Conservation (phyloP, 805 yeast genomes). For the Candida rishiriensis region DNA sequence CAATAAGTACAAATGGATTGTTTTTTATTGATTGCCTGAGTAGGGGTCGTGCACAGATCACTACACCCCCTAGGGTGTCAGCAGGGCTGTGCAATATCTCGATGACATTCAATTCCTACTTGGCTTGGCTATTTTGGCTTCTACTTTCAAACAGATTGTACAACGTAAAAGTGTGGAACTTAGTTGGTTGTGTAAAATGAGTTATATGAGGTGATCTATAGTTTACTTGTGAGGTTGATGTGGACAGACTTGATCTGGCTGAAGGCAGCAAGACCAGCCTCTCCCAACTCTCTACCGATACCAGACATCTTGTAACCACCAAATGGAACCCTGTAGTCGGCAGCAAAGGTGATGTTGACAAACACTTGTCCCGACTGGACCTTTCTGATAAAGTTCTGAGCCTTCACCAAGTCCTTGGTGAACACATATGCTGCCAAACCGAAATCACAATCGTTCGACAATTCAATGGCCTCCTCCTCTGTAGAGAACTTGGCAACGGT, state of each 20-base stretch:
- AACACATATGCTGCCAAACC: constrained; percentile 93
- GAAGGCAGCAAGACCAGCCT: constrained; percentile 80
- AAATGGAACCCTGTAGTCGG: constrained; percentile 84
- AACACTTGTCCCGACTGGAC: constrained; percentile 87
- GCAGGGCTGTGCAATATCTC: too few species aligned
- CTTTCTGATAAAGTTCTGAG: constrained; percentile 68
- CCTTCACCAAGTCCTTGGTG: constrained; percentile 69
- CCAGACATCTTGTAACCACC: constrained; percentile 93
- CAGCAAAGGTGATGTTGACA: constrained; percentile 87
- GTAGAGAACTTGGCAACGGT: constrained; percentile 76
- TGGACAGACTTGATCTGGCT: constrained; percentile 85
- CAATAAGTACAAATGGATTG: too few species aligned
- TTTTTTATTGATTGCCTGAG: too few species aligned
- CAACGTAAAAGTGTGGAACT: too few species aligned
- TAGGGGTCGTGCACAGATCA: too few species aligned
- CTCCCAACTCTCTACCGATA: constrained; percentile 90
- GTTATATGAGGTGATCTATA: constrained; percentile 10
- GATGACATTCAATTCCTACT: too few species aligned
- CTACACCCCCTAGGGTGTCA: too few species aligned
- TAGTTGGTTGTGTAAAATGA: too few species aligned
- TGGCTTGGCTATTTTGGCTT: too few species aligned
- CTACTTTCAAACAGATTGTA: too few species aligned
- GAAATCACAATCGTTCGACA: constrained; percentile 77
- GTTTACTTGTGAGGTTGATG: constrained; percentile 30
- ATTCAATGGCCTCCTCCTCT: constrained; percentile 71